Percentiles rank a stretch among this genome's conserved stretches.
phyloP scores from a whole-genome alignment of 2,329 filamentous ascomycete species.

The Metarhizium guizhouense region DNA sequence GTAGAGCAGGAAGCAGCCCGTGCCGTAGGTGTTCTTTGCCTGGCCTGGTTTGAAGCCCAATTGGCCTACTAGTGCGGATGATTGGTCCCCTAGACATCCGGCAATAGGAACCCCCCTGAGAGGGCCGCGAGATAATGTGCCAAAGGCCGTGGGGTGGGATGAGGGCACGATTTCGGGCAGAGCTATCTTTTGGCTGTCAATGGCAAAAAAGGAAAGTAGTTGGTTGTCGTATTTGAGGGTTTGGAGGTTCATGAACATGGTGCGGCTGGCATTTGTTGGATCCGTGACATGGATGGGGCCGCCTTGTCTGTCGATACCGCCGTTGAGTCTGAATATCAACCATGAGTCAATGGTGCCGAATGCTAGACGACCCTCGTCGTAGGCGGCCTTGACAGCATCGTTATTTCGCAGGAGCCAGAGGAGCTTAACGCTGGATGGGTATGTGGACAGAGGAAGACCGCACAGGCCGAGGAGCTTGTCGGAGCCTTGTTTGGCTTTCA shows the following conservation, averaged over 20 bases:
- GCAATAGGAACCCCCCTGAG: conserved; percentile 65
- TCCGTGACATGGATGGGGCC: conserved; percentile 69
- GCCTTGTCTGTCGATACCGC: conserved; percentile 49
- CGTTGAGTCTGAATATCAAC: conserved; percentile 79
- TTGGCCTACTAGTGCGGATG: conserved; percentile 76
- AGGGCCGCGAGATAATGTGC: conserved; percentile 53
- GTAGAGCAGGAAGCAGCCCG: conserved; percentile 82
- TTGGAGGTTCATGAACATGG: conserved; percentile 89
- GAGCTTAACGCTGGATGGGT: conserved; percentile 79
- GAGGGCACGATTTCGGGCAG: conserved; percentile 81
- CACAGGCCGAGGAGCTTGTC: conserved; percentile 63
- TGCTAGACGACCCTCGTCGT: conserved; percentile 65
- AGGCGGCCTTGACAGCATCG: conserved; percentile 59
- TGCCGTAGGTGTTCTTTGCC: conserved; percentile 89
- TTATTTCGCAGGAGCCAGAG: conserved; percentile 72
- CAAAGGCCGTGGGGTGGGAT: conserved; percentile 65
- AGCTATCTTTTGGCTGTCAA: conserved; percentile 58
- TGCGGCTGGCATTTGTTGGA: conserved; percentile 78
- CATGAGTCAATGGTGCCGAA: conserved; percentile 87
- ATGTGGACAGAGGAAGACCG: conserved; percentile 78
- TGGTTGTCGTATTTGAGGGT: conserved; percentile 72
- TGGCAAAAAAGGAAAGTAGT: conserved; percentile 69
- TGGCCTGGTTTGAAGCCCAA: conserved; percentile 73
- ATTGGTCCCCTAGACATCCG: conserved; percentile 83
- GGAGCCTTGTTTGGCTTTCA: conserved; percentile 59